Conservation (phyloP, 148 eudicot genomes). For the Silene latifolia region DNA sequence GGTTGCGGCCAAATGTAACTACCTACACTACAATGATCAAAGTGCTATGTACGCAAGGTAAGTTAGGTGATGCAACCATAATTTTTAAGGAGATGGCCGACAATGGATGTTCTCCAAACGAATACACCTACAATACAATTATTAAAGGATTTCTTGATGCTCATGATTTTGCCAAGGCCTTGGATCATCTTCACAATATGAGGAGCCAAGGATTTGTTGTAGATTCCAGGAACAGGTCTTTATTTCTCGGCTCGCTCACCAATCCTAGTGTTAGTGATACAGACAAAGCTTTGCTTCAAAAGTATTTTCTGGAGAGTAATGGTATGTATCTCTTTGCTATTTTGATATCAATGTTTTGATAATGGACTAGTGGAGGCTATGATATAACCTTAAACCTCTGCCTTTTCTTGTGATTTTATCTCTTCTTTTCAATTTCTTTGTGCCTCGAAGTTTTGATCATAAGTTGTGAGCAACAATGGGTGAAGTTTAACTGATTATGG, state of each 20-base stretch:
- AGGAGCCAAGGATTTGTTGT: slow-evolving; percentile 3
- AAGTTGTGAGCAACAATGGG: too few relatives aligned
- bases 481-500: too few relatives aligned
- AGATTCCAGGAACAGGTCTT: background rate
- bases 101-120: slow-evolving; percentile 11
- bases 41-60: slow-evolving; percentile 10
- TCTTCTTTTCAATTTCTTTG: too few relatives aligned
- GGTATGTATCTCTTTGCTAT: background rate
- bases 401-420: too few relatives aligned
- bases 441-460: too few relatives aligned
- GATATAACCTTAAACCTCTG: too few relatives aligned
- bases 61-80: slow-evolving; percentile 8
- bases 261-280: background rate
- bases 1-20: too few relatives aligned
- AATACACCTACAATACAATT: slow-evolving; percentile 17
- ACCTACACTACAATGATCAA: too few relatives aligned
- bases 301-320: background rate
- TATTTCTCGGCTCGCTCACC: background rate
- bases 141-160: background rate
- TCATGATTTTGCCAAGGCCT: slow-evolving; percentile 2
- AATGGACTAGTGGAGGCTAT: background rate
- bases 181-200: background rate
- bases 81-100: slow-evolving; percentile 16
- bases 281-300: slow-evolving; percentile 8
- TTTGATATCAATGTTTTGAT: background rate